Evolutionary conservation across 2,329 filamentous ascomycete species (phyloP).

Genomic region (Rhinocladiella mackenziei): DNA sequence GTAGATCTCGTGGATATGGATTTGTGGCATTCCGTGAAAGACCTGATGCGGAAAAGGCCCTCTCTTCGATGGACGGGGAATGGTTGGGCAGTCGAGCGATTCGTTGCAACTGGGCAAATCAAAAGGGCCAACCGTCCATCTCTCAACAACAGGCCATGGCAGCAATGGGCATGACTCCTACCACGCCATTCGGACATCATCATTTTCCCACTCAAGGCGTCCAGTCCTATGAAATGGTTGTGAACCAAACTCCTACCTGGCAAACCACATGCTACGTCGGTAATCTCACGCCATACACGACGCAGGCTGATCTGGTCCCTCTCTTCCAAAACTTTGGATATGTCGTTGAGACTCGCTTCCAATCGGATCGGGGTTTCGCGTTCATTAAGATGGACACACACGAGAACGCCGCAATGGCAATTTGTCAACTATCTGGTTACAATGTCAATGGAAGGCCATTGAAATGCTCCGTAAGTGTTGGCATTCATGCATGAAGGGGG

Average conservation of each 20-base stretch:
- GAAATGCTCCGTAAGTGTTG: constrained; percentile 88
- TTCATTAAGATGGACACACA: constrained; percentile 99
- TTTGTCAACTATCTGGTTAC: constrained; percentile 96
- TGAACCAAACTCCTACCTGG: constrained; percentile 92
- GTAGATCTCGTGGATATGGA: constrained; percentile 91
- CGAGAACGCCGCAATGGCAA: constrained; percentile 96
- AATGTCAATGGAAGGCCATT: constrained; percentile 94
- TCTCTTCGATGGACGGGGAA: constrained; percentile 98
- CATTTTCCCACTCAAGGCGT: constrained; percentile 96
- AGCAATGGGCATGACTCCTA: constrained; percentile 96
- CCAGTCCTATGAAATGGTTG: constrained; percentile 96
- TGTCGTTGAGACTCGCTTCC: constrained; percentile 94
- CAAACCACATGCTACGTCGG: constrained; percentile 98
- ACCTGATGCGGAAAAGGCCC: constrained; percentile 85
- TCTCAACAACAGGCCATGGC: constrained; percentile 96
- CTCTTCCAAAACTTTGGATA: constrained; percentile 98
- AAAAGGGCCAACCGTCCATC: constrained; percentile 99
- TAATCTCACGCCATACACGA: constrained; percentile 95
- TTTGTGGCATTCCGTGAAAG: constrained; percentile 97
- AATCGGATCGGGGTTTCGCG: constrained; percentile 94
- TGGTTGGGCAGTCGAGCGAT: constrained; percentile 98
- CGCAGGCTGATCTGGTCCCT: constrained; percentile 92
- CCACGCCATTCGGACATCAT: constrained; percentile 92
- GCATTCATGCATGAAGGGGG: constrained; percentile 15
- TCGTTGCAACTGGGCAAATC: constrained; percentile 99